phyloP scores from a whole-genome alignment of 495 filamentous ascomycete species.

The Hypoxylon rickii region DNA sequence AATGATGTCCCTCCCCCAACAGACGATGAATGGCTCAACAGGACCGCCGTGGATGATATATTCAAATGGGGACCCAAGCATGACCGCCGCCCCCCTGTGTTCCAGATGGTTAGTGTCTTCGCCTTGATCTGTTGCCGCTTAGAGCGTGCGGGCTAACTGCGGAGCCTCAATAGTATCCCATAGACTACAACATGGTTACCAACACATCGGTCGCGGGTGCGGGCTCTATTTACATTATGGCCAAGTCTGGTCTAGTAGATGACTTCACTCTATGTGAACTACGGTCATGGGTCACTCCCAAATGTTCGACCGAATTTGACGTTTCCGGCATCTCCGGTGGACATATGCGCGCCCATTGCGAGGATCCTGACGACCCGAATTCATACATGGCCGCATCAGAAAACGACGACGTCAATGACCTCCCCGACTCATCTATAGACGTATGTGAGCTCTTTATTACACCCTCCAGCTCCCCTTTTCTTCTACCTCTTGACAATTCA shows the following conservation, averaged over 20 bases:
- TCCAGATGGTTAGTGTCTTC: conserved; percentile 52
- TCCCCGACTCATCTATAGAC: conserved; percentile 45
- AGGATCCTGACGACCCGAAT: conserved; percentile 53
- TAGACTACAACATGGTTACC: conserved; percentile 66
- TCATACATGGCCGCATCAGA: conserved; percentile 53
- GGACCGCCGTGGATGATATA: conserved; percentile 68
- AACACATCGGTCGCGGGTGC: conserved; percentile 50
- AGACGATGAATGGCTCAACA: conserved; percentile 51
- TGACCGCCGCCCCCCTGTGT: conserved; percentile 61
- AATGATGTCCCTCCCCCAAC: conserved; percentile 36
- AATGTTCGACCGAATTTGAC: conserved; percentile 67
- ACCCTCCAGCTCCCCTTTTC: background rate
- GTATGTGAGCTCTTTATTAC: background rate
- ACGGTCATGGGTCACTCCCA: conserved; percentile 57
- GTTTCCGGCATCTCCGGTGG: conserved; percentile 60
- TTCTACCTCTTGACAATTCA: background rate
- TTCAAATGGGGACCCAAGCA: conserved; percentile 65
- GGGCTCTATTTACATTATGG: conserved; percentile 67
- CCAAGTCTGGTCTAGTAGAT: conserved; percentile 45
- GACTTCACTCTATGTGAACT: conserved; percentile 68
- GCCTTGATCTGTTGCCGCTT: too few relatives aligned
- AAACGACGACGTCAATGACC: conserved; percentile 35
- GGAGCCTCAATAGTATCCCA: conserved; percentile 46
- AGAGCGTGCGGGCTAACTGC: too few relatives aligned
- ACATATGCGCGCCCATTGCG: conserved; percentile 59